Evolutionary conservation across 257 asterid species (phyloP).

Genomic region (Nemophila menziesii): DNA sequence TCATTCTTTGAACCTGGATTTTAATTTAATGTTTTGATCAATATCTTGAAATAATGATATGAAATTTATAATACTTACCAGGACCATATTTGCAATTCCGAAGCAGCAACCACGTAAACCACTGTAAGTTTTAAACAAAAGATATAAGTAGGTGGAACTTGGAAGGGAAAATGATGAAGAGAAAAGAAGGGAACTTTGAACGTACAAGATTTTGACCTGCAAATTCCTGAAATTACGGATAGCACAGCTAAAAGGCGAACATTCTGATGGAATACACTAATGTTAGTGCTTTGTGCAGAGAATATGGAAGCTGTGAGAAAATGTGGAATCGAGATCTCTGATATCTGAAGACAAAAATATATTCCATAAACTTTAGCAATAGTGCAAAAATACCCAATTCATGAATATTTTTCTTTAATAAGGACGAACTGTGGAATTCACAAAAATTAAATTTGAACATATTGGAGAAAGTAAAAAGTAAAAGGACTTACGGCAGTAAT

Average conservation of each 20-base stretch:
- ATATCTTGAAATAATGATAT: neutral
- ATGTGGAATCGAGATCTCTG: constrained; percentile 86
- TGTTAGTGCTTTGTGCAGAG: constrained; percentile 72
- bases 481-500: constrained; percentile 62
- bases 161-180: neutral
- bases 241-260: constrained; percentile 53
- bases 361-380: too few relatives aligned
- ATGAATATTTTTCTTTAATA: too few relatives aligned
- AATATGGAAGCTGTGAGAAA: constrained; percentile 81
- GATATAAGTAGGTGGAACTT: too few relatives aligned
- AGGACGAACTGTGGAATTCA: too few relatives aligned
- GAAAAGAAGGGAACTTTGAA: constrained; percentile 42
- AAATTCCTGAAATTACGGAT: constrained; percentile 65
- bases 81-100: constrained; percentile 87
- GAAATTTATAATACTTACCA: constrained; percentile 41
- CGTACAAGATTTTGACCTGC: constrained; percentile 84
- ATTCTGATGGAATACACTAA: constrained; percentile 54
- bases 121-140: constrained; percentile 36
- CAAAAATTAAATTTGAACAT: neutral
- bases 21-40: neutral
- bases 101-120: constrained; percentile 81
- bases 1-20: constrained; percentile 79
- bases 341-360: constrained; percentile 37
- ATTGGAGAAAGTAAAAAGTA: neutral
- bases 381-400: too few relatives aligned